Conservation (phyloP, 352 stramenopile genomes). For the Thalassiosira sp. region DNA sequence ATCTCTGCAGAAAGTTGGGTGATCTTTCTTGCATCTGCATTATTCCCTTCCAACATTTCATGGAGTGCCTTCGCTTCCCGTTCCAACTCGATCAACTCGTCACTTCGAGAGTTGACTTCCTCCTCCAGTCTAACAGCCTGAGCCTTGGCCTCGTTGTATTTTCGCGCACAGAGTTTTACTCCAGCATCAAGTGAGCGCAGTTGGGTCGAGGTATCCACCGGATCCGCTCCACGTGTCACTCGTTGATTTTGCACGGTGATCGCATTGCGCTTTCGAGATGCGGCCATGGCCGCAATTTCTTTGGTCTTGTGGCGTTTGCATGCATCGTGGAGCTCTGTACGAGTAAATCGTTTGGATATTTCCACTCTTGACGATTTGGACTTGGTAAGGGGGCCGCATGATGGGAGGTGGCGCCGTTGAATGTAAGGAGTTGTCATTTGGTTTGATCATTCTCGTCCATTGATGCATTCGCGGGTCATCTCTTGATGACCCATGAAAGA, state of each 20-base stretch:
- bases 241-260: conserved; percentile 34
- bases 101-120: conserved; percentile 57
- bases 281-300: conserved; percentile 41
- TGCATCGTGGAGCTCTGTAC: conserved; percentile 36
- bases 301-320: conserved; percentile 37
- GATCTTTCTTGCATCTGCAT: conserved; percentile 64
- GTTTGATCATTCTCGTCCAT: no score
- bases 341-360: conserved; percentile 42
- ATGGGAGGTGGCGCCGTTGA: conserved; percentile 16
- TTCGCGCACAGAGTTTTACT: conserved; percentile 65
- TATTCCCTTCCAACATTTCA: conserved; percentile 75
- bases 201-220: conserved; percentile 30
- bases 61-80: conserved; percentile 64
- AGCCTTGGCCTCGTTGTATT: conserved; percentile 78
- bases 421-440: conserved; percentile 13
- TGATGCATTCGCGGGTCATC: no score
- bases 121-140: conserved; percentile 59
- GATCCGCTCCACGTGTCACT: conserved; percentile 17
- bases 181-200: conserved; percentile 51
- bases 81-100: conserved; percentile 68
- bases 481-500: no score
- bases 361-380: conserved; percentile 35
- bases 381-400: conserved; percentile 12
- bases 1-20: conserved; percentile 61
- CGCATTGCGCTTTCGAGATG: conserved; percentile 32